A percentile compares a stretch with the other conserved stretches of the same genome.
Evolutionary conservation across 1,139 yeast genomes (phyloP).

Genomic region (Debaryomycetaceae sp.): DNA sequence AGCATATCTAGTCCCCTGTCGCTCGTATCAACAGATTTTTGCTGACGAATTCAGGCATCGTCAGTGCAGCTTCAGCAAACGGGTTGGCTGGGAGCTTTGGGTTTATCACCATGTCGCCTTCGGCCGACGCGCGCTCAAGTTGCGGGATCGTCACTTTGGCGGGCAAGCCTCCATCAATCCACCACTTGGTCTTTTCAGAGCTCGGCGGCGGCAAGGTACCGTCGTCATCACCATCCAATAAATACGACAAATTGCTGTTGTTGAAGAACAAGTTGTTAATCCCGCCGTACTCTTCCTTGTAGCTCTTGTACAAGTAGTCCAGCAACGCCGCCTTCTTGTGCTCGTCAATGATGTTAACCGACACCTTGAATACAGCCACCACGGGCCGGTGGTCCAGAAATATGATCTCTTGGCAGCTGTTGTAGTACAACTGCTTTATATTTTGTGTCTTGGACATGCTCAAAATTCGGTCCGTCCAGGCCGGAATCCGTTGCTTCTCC

Average conservation of each 20-base stretch:
- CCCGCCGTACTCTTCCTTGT: slow-evolving; percentile 39
- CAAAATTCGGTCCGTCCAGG: slow-evolving; percentile 90
- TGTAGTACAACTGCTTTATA: slow-evolving; percentile 62
- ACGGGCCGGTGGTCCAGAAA: slow-evolving; percentile 97
- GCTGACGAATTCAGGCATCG: slow-evolving; percentile 30
- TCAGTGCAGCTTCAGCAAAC: slow-evolving; percentile 38
- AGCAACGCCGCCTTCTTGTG: slow-evolving; percentile 53
- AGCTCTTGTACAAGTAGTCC: slow-evolving; percentile 54
- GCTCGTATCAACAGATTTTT: slow-evolving; percentile 23
- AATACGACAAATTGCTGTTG: slow-evolving; percentile 24
- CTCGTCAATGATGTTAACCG: slow-evolving; percentile 69
- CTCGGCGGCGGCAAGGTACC: slow-evolving; percentile 78
- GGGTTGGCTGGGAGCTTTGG: slow-evolving; percentile 72
- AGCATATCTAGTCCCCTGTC: slow-evolving; percentile 18
- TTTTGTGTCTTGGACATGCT: slow-evolving; percentile 43
- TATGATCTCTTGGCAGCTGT: slow-evolving; percentile 52
- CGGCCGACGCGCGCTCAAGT: slow-evolving; percentile 27
- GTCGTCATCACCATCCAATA: slow-evolving; percentile 23
- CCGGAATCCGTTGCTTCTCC: slow-evolving; percentile 90
- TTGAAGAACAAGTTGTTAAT: slow-evolving; percentile 39
- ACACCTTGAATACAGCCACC: slow-evolving; percentile 67
- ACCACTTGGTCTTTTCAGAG: slow-evolving; percentile 80
- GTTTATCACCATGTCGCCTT: slow-evolving; percentile 49
- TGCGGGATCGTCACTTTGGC: slow-evolving; percentile 60
- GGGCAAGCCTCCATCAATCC: slow-evolving; percentile 76